Evolutionary conservation across 345 rosid genomes (phyloP).

Genomic region (Dipteronia dyeriana): DNA sequence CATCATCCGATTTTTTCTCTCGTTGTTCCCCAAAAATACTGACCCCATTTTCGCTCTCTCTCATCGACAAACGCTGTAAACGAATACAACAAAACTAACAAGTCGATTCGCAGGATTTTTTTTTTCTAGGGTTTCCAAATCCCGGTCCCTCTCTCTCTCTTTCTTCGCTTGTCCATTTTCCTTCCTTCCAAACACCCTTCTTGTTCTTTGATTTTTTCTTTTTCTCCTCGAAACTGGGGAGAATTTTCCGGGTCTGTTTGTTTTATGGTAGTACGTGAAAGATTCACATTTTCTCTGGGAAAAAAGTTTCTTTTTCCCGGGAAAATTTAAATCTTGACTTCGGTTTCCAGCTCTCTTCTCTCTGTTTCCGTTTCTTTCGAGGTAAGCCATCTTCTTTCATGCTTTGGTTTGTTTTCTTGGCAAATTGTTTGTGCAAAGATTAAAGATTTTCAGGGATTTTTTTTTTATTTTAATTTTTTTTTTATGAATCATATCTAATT

Average conservation of each 20-base stretch:
- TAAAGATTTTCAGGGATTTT: neutral
- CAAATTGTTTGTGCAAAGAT: neutral
- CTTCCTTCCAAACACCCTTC: conserved; percentile 35
- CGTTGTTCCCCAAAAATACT: conserved; percentile 4
- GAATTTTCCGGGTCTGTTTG: neutral
- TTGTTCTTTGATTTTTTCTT: neutral
- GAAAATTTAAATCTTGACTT: conserved; percentile 13
- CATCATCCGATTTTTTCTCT: neutral
- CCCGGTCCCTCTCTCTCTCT: neutral
- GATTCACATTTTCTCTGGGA: conserved; percentile 18
- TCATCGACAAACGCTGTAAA: conserved; percentile 9
- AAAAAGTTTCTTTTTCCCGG: conserved; percentile 23
- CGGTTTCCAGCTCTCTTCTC: conserved; percentile 11
- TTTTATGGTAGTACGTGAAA: neutral
- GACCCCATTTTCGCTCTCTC: conserved; percentile 15
- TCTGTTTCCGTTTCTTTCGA: conserved; percentile 2
- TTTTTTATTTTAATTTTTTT: neutral
- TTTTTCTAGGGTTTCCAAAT: conserved; percentile 30
- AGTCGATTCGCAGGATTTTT: neutral
- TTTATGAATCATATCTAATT: neutral
- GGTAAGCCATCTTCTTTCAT: conserved; percentile 17
- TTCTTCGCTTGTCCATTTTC: conserved; percentile 15
- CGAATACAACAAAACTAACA: neutral
- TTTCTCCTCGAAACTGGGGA: neutral
- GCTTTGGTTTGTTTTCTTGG: conserved; percentile 1